Conservation (phyloP, 78 protist genomes). For the Planoprotostelium fungivorum region DNA sequence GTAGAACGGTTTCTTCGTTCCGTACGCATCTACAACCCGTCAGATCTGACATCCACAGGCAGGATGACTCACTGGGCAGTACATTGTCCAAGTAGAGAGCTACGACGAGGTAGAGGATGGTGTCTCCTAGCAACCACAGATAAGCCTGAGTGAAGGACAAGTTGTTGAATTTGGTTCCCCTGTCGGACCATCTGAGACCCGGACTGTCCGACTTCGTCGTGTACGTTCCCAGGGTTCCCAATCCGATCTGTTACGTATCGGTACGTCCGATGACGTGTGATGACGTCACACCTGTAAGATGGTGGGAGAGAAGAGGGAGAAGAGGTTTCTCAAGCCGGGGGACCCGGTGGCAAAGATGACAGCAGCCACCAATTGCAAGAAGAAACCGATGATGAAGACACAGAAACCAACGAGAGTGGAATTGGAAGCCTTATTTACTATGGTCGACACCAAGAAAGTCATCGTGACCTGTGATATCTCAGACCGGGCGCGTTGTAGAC, state of each 20-base stretch:
- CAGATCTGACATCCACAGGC: too few relatives aligned
- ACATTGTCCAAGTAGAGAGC: constrained; percentile 50
- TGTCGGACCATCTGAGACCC: constrained; percentile 23
- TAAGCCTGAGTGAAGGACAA: constrained; percentile 25
- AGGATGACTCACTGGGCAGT: too few relatives aligned
- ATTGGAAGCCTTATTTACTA: constrained; percentile 9
- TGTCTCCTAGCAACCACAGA: constrained; percentile 22
- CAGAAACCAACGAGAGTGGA: constrained; percentile 37
- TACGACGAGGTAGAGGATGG: constrained; percentile 23
- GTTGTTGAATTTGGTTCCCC: neutral
- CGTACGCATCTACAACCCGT: too few relatives aligned
- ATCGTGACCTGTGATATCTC: neutral
- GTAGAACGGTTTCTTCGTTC: constrained; percentile 48
- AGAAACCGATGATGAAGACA: constrained; percentile 19
- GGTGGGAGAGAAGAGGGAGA: constrained; percentile 19
- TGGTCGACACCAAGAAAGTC: constrained; percentile 20
- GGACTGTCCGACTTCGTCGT: too few relatives aligned
- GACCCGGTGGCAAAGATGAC: neutral
- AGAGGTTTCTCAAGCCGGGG: neutral
- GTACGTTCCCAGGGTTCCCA: neutral
- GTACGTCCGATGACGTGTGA: too few relatives aligned
- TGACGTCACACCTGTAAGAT: too few relatives aligned
- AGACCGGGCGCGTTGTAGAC: neutral
- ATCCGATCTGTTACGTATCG: too few relatives aligned
- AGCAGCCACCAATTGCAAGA: neutral